phyloP scores from a whole-genome alignment of 148 eudicot genomes.

The Pharnaceum exiguum region DNA sequence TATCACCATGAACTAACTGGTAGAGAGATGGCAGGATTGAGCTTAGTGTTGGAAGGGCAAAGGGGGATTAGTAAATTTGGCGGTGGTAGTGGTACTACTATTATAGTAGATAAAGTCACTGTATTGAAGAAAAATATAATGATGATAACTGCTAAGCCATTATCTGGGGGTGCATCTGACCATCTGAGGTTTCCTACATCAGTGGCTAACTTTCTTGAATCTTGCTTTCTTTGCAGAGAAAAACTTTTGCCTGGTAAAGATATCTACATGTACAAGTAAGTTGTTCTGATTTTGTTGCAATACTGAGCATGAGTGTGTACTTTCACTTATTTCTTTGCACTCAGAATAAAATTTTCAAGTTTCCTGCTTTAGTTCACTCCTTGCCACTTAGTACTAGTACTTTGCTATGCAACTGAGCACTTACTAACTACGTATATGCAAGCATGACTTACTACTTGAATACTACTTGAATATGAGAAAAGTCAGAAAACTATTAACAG shows the following conservation, averaged over 20 bases:
- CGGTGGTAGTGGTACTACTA: conserved; percentile 9
- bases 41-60: conserved; percentile 34
- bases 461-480: no score
- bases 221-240: conserved; percentile 38
- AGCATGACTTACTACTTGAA: no score
- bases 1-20: no score
- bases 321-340: not conserved
- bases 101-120: conserved; percentile 28
- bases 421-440: no score
- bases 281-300: not conserved
- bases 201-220: conserved; percentile 27
- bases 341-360: no score
- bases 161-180: not conserved
- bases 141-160: not conserved
- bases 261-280: conserved; percentile 61
- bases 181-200: not conserved
- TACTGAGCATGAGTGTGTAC: not conserved
- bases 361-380: no score
- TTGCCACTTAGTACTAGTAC: no score
- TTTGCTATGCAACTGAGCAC: no score
- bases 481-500: no score
- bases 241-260: conserved; percentile 42
- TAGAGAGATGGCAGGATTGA: conserved; percentile 42
- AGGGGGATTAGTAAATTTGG: not conserved
- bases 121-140: not conserved